Evolutionary conservation across 148 eudicot species (phyloP).

Genomic region (Beta vulgaris): DNA sequence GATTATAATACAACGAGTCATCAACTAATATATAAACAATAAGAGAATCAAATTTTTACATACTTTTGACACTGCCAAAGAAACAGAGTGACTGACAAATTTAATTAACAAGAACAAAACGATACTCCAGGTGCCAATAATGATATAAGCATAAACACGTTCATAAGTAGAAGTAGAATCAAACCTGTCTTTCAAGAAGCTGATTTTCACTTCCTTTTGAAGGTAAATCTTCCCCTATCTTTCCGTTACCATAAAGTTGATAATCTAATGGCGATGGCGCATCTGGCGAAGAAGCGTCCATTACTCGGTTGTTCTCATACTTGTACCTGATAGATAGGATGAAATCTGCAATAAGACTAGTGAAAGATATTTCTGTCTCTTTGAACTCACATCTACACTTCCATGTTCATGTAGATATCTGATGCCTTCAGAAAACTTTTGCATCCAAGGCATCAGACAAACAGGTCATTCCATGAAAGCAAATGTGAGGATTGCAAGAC

Average conservation of each 20-base stretch:
- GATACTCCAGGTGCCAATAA: background rate
- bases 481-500: slow-evolving; percentile 2
- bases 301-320: slow-evolving; percentile 78
- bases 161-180: background rate
- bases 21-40: background rate
- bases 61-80: background rate
- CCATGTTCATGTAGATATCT: background rate
- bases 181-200: slow-evolving; percentile 98
- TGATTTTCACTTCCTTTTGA: slow-evolving; percentile 94
- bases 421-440: background rate
- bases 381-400: background rate
- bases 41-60: background rate
- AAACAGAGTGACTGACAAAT: background rate
- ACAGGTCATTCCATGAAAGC: background rate
- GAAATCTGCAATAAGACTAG: background rate
- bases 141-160: background rate
- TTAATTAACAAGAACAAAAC: background rate
- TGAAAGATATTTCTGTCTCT: background rate
- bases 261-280: slow-evolving; percentile 73
- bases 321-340: slow-evolving; percentile 58
- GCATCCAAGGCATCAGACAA: slow-evolving; percentile 4
- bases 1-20: background rate
- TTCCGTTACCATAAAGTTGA: slow-evolving; percentile 87
- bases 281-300: slow-evolving; percentile 82
- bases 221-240: slow-evolving; percentile 63